These are phyloP conservation scores for Gossypium lobatum DNA, from an alignment of 441 rosid genomes.

Conservation along the genomic window DNA sequence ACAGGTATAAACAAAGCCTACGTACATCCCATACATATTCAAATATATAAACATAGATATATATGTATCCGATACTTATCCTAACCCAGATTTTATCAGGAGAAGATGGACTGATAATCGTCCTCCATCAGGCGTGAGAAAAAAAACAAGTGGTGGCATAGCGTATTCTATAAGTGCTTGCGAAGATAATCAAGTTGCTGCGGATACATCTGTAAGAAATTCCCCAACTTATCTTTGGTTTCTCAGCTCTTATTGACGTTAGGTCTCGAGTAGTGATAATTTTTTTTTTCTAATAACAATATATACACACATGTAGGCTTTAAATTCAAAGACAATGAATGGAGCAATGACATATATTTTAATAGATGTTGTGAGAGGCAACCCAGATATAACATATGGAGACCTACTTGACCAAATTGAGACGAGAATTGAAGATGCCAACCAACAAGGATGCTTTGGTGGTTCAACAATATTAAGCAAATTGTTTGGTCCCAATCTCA, in stretches of 20 bases:
- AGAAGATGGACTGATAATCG: slow-evolving; percentile 29
- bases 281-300: too few relatives aligned
- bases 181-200: slow-evolving; percentile 34
- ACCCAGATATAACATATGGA: slow-evolving; percentile 27
- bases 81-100: slow-evolving; percentile 2
- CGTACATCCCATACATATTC: too few relatives aligned
- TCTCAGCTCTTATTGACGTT: too few relatives aligned
- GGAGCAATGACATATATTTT: slow-evolving; percentile 48
- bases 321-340: slow-evolving; percentile 29
- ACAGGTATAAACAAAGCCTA: slow-evolving; percentile 15
- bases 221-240: too few relatives aligned
- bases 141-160: slow-evolving; percentile 43
- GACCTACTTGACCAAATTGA: slow-evolving; percentile 29
- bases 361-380: slow-evolving; percentile 12
- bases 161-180: slow-evolving; percentile 48
- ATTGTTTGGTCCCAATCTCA: slow-evolving; percentile 17
- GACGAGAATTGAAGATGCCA: slow-evolving; percentile 20
- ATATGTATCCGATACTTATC: too few relatives aligned
- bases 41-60: too few relatives aligned
- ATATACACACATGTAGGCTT: slow-evolving; percentile 18
- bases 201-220: slow-evolving; percentile 37
- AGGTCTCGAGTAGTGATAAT: too few relatives aligned
- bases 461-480: slow-evolving; percentile 15
- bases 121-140: slow-evolving; percentile 30
- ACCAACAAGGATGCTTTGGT: slow-evolving; percentile 23